These are phyloP conservation scores for Hysterangium stoloniferum DNA, from an alignment of 768 basidiomycete genomes.

Conservation along the genomic window DNA sequence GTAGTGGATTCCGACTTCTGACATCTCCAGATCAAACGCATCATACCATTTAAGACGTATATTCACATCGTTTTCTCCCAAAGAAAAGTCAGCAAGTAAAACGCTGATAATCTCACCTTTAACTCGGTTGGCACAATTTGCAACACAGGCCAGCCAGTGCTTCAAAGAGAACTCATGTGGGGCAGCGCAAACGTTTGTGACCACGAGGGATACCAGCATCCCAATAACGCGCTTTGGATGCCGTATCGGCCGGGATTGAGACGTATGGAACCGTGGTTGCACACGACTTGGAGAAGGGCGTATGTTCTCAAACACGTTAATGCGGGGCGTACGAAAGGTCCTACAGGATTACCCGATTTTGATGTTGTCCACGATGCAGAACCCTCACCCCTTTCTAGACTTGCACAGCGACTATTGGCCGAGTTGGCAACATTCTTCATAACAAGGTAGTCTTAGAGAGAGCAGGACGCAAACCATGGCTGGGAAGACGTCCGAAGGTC, in stretches of 20 bases:
- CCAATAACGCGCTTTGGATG: slow-evolving; percentile 88
- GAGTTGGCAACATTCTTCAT: slow-evolving; percentile 87
- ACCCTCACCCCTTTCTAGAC: slow-evolving; percentile 23
- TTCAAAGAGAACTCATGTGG: slow-evolving; percentile 79
- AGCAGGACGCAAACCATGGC: slow-evolving; percentile 83
- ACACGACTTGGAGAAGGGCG: slow-evolving; percentile 56
- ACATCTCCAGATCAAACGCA: slow-evolving; percentile 87
- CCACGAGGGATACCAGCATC: slow-evolving; percentile 74
- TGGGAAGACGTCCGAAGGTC: slow-evolving; percentile 80
- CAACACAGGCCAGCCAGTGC: slow-evolving; percentile 72
- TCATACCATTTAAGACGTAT: slow-evolving; percentile 69
- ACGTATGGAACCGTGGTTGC: slow-evolving; percentile 74
- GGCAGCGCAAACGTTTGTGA: slow-evolving; percentile 80
- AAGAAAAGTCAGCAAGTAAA: slow-evolving; percentile 8
- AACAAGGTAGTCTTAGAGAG: slow-evolving; percentile 82
- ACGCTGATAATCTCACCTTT: slow-evolving; percentile 48
- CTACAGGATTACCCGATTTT: slow-evolving; percentile 29
- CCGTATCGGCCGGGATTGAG: too few relatives aligned
- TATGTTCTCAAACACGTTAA: slow-evolving; percentile 76
- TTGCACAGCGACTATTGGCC: slow-evolving; percentile 85
- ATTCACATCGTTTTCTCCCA: slow-evolving; percentile 73
- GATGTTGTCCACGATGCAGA: not conserved
- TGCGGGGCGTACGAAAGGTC: slow-evolving; percentile 86
- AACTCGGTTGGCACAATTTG: slow-evolving; percentile 64
- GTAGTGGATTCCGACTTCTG: slow-evolving; percentile 76